Base-by-base conservation (phyloP, 2,329 filamentous ascomycete genomes). In the Magnaporthiopsis poae region DNA sequence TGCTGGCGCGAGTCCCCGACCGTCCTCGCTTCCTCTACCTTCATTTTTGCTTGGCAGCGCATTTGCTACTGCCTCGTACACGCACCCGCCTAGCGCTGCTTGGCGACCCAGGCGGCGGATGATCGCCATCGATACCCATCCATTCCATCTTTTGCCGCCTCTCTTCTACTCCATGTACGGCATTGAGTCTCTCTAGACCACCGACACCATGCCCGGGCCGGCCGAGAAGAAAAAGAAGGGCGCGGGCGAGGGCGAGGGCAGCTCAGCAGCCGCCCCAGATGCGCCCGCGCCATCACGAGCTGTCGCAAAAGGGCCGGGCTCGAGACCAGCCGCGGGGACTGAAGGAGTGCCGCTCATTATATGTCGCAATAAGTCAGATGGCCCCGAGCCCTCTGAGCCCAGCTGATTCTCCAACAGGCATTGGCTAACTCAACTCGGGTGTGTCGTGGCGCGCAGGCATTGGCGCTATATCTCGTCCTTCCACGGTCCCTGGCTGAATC, bases 381-480 rank as follows among this genome's bases (percentile, higher is more conserved):
- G 68, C 68, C 25, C 56, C 60, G 29, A n/a, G 61, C 36, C 67
- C 66, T 61, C 65, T 68, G 64, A 56, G 21, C 62, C 56, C 62
- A 61, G 65, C 61, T 66, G 56, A 35, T 65, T 63, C 25, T 64
- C 36, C 62, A 39, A 52, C 27, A 35, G 18, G 29, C 31, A 36
- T 61, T 29, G 46, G 46, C 46, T 56, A 56, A 56, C 46, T 9
- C 46, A 56, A 56, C 46, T 9, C 46, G 46, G 46, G 46, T 56
- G 46, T 56, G 46, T 56, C 46, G 46, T 25, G 46, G 18, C 46
- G 21, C 7, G 27, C 65, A 94, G 91, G 75, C 90, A 94, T 78
- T 94, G 90, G 91, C 85, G 88, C 69, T 91, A 92, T 75, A 92
- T 95, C 68, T 92, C 90, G 29, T 90, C 88, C 35, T 95, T 91